A percentile compares a stretch with the other conserved stretches of the same genome.
Conservation (phyloP, 306 rosid genomes). For the Begonia masoniana region DNA sequence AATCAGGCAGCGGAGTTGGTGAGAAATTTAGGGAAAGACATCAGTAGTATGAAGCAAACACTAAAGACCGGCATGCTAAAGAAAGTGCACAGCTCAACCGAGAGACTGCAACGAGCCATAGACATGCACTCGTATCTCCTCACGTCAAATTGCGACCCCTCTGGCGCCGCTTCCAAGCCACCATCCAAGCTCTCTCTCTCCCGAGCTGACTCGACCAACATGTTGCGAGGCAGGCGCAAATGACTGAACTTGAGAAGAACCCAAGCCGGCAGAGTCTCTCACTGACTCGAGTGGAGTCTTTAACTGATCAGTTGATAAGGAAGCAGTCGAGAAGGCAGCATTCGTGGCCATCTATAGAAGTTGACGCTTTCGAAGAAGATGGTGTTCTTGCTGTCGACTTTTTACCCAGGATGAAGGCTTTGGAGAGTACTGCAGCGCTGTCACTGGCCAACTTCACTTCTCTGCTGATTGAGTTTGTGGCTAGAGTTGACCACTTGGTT, state of each 20-base stretch:
- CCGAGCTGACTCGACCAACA: constrained; percentile 8
- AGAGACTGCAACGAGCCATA: constrained; percentile 43
- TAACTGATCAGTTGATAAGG: constrained; percentile 24
- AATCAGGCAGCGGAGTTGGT: constrained; percentile 50
- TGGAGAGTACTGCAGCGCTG: constrained; percentile 45
- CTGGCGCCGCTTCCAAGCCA: constrained; percentile 22
- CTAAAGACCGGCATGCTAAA: constrained; percentile 20
- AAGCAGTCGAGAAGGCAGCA: constrained; percentile 43
- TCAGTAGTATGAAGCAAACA: constrained; percentile 34
- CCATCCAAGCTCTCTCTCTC: constrained; percentile 19
- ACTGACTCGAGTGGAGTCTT: constrained; percentile 15
- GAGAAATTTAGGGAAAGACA: constrained; percentile 41
- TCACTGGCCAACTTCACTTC: constrained; percentile 59
- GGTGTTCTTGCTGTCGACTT: constrained; percentile 14
- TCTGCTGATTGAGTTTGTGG: constrained; percentile 57
- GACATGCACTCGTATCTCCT: constrained; percentile 46
- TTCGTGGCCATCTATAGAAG: constrained; percentile 58
- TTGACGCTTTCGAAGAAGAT: constrained; percentile 39
- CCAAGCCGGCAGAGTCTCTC: constrained; percentile 10
- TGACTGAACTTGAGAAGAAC: constrained; percentile 13
- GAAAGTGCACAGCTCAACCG: constrained; percentile 33
- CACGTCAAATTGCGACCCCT: constrained; percentile 16
- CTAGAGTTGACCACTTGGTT: constrained; percentile 63
- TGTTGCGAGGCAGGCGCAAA: constrained; percentile 6
- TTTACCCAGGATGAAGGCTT: constrained; percentile 30